Conservation (phyloP, 208 protist species). For the Crithidia brevicula region DNA sequence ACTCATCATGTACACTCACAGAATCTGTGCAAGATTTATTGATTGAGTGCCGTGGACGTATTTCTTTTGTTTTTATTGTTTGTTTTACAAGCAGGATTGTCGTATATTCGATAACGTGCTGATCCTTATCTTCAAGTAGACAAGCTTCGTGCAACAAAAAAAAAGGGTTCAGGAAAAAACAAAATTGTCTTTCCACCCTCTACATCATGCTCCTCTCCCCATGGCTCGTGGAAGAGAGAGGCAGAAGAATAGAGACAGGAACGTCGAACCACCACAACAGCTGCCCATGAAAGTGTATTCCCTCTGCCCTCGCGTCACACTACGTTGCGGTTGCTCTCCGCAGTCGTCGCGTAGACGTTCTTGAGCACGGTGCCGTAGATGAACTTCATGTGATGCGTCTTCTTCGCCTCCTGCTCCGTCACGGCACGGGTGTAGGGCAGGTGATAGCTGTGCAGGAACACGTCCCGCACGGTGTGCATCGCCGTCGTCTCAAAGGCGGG, state of each 20-base stretch:
- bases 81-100: too few relatives aligned
- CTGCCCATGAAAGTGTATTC: neutral
- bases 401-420: conserved; percentile 49
- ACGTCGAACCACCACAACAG: neutral
- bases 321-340: conserved; percentile 18
- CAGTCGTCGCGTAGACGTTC: conserved; percentile 46
- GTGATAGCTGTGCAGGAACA: conserved; percentile 55
- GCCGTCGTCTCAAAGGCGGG: conserved; percentile 46
- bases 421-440: conserved; percentile 43
- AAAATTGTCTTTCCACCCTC: too few relatives aligned
- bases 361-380: conserved; percentile 70
- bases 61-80: too few relatives aligned
- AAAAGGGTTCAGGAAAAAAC: too few relatives aligned
- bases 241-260: conserved; percentile 11
- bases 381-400: conserved; percentile 47
- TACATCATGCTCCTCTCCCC: too few relatives aligned
- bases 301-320: neutral
- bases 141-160: too few relatives aligned
- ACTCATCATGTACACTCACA: too few relatives aligned
- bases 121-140: too few relatives aligned
- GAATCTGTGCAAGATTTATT: too few relatives aligned
- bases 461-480: conserved; percentile 48
- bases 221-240: neutral
- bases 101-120: too few relatives aligned
- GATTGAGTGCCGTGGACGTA: too few relatives aligned